Evolutionary conservation across 2,329 filamentous ascomycete genomes (phyloP), one percentile per base, ranked within the genome.

Genomic region (Claviceps spartinae): DNA sequence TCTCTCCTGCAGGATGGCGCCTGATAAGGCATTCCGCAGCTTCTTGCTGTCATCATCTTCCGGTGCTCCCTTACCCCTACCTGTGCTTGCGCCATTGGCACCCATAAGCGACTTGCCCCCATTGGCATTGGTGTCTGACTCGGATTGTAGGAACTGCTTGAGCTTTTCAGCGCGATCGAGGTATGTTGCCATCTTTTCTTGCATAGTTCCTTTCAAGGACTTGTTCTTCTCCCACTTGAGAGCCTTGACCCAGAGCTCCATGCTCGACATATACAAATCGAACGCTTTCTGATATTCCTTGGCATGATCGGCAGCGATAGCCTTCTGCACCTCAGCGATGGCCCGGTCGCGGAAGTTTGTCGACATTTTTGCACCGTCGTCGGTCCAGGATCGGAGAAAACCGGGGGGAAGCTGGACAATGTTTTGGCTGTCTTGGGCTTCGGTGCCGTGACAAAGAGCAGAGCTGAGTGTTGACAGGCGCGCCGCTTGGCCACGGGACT

Each of bases 221-320:
- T 86, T 83, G 72, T 96, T 97, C 79, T 97, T 98, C 74, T 98
- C 93, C 91, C 91, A 98, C 76, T 98, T 98, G 55, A 98, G 78
- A 37, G 93, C 93, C 55, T 97, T 86, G 86, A 98, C 95, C 76
- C 97, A 98, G 54, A 97, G 82, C 72, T 98, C 91, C 61, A 98
- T 86, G 49, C 91, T 85, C 60, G 88, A 84, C 75, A 95, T 96
- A 79, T 98, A 98, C 57, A 86, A 78, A 66, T 95, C 87, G 69
- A 97, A 97, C 52, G 93, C 93, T 69, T 94, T 91, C 63, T 96
- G 89, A 72, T 98, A 98, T 67, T 97, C 88, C 66, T 88, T 90
- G 46, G 87, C 86, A 59, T 91, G 95, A 74, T 98, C 93, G 62
- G 86, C 83, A 67, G 95, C 90, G 73, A 98, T 97, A 60, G 93